Conservation (phyloP, 257 asterid species). For the Anisodus tanguticus region DNA sequence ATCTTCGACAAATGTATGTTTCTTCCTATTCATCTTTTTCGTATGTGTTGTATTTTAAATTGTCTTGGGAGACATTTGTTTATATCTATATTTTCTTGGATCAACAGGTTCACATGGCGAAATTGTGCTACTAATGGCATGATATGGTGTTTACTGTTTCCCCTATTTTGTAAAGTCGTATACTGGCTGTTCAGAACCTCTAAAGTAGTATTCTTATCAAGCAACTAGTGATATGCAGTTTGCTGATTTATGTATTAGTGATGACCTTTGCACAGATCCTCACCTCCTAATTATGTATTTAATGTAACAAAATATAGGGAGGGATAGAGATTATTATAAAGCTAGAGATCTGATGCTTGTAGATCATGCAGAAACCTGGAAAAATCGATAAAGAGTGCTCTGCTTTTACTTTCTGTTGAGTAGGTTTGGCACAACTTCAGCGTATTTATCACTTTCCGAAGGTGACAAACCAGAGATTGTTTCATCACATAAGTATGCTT, state of each 20-base stretch:
- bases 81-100: slow-evolving; percentile 18
- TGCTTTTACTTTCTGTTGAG: neutral
- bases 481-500: neutral
- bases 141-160: slow-evolving; percentile 26
- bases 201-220: neutral
- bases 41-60: neutral
- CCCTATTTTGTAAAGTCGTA: slow-evolving; percentile 2
- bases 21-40: neutral
- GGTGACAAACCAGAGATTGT: neutral
- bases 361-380: neutral
- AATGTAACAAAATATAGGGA: neutral
- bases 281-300: slow-evolving; percentile 23
- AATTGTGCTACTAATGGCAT: slow-evolving; percentile 55
- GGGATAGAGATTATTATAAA: neutral
- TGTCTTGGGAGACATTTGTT: slow-evolving; percentile 8
- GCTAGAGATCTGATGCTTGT: slow-evolving; percentile 17
- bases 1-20: slow-evolving; percentile 63
- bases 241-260: neutral
- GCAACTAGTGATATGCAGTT: slow-evolving; percentile 12
- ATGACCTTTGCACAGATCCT: slow-evolving; percentile 12
- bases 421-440: neutral
- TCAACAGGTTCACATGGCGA: slow-evolving; percentile 68
- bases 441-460: neutral
- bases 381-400: neutral
- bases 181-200: slow-evolving; percentile 11